Evolutionary conservation across 164 flowering plant genomes (phyloP).

Genomic region (Vitis vinifera): ASM3070453v1 NC_081821.1:2787501-2788000

Average conservation of each 20-base stretch:
- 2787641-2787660: background rate
- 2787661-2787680: background rate
- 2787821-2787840: conserved; percentile 96
- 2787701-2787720: conserved; percentile 21
- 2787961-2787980: conserved; percentile 45
- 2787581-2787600: too few species aligned
- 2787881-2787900: conserved; percentile 60
- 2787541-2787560: too few species aligned
- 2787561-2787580: too few species aligned
- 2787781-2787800: conserved; percentile 96
- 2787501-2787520: too few species aligned
- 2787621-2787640: too few species aligned
- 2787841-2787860: conserved; percentile 91
- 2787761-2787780: conserved; percentile 74
- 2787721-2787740: conserved; percentile 95
- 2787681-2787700: background rate
- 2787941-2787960: conserved; percentile 40
- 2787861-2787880: conserved; percentile 87
- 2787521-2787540: too few species aligned
- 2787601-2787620: too few species aligned
- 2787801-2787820: conserved; percentile 95
- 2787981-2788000: conserved; percentile 45
- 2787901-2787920: conserved; percentile 47
- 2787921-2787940: conserved; percentile 43
- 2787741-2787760: conserved; percentile 80